Evolutionary conservation across 2,329 filamentous ascomycete species (phyloP), one percentile per base, ranked within the genome.

Genomic region (Fusarium globosum): DNA sequence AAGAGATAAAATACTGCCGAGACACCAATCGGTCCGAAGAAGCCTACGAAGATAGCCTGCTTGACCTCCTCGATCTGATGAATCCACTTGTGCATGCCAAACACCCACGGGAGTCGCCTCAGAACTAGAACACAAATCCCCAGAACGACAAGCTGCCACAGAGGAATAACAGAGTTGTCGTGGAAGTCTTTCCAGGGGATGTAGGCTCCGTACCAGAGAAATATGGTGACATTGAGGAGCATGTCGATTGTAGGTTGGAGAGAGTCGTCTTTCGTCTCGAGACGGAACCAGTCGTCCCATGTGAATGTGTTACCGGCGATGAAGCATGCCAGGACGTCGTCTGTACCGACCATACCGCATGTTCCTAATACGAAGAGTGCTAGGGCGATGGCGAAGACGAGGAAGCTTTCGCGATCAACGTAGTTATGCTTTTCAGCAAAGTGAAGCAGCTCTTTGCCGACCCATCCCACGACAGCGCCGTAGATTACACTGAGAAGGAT

Each of bases 211-310:
- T 93, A 96, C 95, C 94, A 98, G 82, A 97, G 90, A 81, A 98
- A 98, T 43, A 98, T 89, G 23, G 91, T 87, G 7, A 97, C 90
- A 79, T 98, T 98, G 65, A 98, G 91, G 4, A 98, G 87, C 94
- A 97, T 97, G 80, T 98, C 95, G 51, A 98, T 93, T 0, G 95
- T 97, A 0, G 95, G 95, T 80, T 98, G 95, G n/a, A 98, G 88
- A 4, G 93, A 95, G 78, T 98, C 96, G 75, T 97, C 95, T 76
- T 92, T 85, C 0, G 95, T 98, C 81, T 97, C 93, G 2, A 96
- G 85, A 1, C 95, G 92, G 82, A 97, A 98, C 94, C 94, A 97
- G 82, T 97, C 94, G 80, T 97, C 95, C 91, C 94, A 96, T 0
- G 94, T 97, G 75, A 98, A 97, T 2, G 89, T 90, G 78, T 97